Percentiles rank a stretch among this genome's conserved stretches.
These are phyloP conservation scores for Saitozyma sp. DNA, from an alignment of 768 basidiomycete species.

Conservation along the genomic window DNA sequence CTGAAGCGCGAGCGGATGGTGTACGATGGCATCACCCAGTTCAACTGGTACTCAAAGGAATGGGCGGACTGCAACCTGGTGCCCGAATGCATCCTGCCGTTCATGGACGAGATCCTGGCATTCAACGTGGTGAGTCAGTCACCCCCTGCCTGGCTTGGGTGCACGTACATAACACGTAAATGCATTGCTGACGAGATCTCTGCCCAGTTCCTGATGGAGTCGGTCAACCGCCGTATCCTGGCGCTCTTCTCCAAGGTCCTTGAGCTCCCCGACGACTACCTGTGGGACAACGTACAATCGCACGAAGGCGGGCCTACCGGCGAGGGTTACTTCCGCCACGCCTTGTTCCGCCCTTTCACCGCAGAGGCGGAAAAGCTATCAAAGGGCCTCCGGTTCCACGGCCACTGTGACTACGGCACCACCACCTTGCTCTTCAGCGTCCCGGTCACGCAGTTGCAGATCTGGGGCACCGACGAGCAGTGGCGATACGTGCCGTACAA, in stretches of 20 bases:
- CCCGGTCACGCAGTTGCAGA: conserved; percentile 39
- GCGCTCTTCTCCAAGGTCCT: conserved; percentile 34
- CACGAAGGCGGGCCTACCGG: conserved; percentile 16
- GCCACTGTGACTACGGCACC: conserved; percentile 34
- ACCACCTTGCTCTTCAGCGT: conserved; percentile 41
- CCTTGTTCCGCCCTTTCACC: conserved; percentile 27
- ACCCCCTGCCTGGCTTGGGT: no score
- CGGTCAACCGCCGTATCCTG: conserved; percentile 34
- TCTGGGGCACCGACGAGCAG: conserved; percentile 34
- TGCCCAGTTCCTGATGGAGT: conserved; percentile 22
- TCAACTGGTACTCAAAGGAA: conserved; percentile 32
- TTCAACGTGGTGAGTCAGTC: conserved; percentile 12
- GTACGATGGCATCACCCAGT: conserved; percentile 26
- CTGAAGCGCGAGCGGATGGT: conserved; percentile 18
- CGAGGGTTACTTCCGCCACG: conserved; percentile 34
- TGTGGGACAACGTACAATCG: conserved; percentile 37
- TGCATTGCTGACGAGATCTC: no score
- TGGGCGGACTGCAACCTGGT: conserved; percentile 13
- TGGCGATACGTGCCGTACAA: conserved; percentile 42
- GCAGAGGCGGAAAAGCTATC: conserved; percentile 8
- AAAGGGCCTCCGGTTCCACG: conserved; percentile 28
- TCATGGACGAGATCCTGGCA: conserved; percentile 29
- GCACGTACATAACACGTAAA: no score
- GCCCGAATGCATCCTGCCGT: conserved; percentile 21
- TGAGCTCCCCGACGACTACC: conserved; percentile 40